phyloP scores from a whole-genome alignment of 2,329 filamentous ascomycete species.

The Exutisphaerella laricina region DNA sequence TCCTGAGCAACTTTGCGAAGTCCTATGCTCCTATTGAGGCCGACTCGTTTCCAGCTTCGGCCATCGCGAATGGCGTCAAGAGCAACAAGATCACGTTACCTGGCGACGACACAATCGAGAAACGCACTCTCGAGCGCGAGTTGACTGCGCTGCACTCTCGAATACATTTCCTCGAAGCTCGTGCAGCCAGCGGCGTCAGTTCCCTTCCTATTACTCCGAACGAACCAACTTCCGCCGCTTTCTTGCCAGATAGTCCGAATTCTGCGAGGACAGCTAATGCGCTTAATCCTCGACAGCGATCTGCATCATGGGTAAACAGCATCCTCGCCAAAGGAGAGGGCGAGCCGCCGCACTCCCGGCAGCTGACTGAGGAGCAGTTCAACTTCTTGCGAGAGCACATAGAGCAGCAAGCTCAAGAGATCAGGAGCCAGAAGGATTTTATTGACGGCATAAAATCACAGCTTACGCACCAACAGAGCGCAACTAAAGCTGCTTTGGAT shows the following conservation, averaged over 20 bases:
- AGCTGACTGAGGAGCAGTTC: constrained; percentile 74
- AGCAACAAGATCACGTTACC: constrained; percentile 62
- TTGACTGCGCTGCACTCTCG: constrained; percentile 70
- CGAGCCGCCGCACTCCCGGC: constrained; percentile 40
- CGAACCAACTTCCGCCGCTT: constrained; percentile 52
- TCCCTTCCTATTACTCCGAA: constrained; percentile 74
- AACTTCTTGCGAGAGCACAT: constrained; percentile 83
- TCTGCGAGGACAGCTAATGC: constrained; percentile 27
- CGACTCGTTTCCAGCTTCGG: constrained; percentile 41
- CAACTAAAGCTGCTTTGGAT: constrained; percentile 75
- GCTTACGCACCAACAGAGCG: constrained; percentile 75
- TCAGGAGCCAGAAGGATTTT: constrained; percentile 79
- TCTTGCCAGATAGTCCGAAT: constrained; percentile 51
- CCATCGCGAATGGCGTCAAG: constrained; percentile 48
- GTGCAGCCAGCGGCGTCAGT: constrained; percentile 49
- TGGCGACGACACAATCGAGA: constrained; percentile 68
- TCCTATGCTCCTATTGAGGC: constrained; percentile 39
- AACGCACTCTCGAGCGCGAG: constrained; percentile 75
- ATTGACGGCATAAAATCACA: constrained; percentile 81
- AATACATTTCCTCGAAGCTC: constrained; percentile 76
- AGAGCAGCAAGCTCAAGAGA: constrained; percentile 86
- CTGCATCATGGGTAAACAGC: constrained; percentile 45
- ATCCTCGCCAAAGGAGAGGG: constrained; percentile 51
- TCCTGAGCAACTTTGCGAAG: constrained; percentile 47
- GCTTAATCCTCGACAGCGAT: constrained; percentile 29